Evolutionary conservation across 768 basidiomycete species (phyloP), one percentile per base, ranked within the genome.

Genomic region (Clavulina sp.): DNA sequence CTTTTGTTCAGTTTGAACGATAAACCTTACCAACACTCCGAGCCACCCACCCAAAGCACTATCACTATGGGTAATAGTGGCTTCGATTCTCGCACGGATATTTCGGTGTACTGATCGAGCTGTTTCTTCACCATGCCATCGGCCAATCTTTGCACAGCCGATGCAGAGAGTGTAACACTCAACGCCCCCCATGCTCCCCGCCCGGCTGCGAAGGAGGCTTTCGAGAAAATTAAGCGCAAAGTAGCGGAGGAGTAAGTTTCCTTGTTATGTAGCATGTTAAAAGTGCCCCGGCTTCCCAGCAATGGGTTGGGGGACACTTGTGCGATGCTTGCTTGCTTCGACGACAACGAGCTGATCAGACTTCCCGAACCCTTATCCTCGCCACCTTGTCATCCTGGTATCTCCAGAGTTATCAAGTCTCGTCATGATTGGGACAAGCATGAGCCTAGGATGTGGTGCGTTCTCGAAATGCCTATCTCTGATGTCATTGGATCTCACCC

Each of bases 361-460:
- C 21, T 38, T 13, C 36, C 13, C 13, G 13, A 13, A 21, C 36
- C 13, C 21, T 38, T 21, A 13, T 21, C 21, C 13, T 21, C 36
- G 13, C 21, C 21, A 38, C 36, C 13, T 38, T n/a, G n/a, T n/a
- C n/a, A n/a, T n/a, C n/a, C n/a, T n/a, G n/a, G n/a, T n/a, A n/a
- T n/a, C n/a, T n/a, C n/a, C n/a, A 38, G 36, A 13, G 77, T 85
- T 58, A 41, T 77, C 53, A 74, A 71, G 53, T 81, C 81, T 47
- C 78, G 84, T 52, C 71, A 64, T 49, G 57, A 80, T 54, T 84
- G 84, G 84, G 70, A 83, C 65, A 68, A 70, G 55, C 82, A 84
- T 60, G 78, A 80, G 62, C 77, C 77, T 52, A 69, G 63, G 57
- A 75, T 85, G 82, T 85, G 81, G 80, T 38, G 21, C 21, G 36